Conservation (phyloP, 129 eudicot genomes). For the Pseudognaphalium luteoalbum region DNA sequence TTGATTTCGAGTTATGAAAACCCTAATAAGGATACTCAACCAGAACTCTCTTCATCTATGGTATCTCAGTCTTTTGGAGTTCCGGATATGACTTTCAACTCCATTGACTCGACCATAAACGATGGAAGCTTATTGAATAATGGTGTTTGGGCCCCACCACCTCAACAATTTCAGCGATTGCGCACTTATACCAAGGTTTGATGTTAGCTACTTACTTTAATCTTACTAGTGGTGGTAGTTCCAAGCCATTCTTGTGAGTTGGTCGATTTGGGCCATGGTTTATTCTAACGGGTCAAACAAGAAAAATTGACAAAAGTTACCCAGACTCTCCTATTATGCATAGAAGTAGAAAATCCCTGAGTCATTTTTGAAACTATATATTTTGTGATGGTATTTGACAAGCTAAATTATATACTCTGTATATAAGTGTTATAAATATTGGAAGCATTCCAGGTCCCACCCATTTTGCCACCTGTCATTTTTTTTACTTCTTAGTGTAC, state of each 20-base stretch:
- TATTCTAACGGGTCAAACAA: neutral
- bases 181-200: constrained; percentile 87
- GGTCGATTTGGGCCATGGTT: neutral
- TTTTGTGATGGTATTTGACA: neutral
- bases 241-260: neutral
- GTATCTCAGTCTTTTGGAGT: constrained; percentile 93
- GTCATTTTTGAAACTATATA: neutral
- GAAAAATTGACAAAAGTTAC: neutral
- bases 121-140: constrained; percentile 65
- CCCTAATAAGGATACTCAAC: constrained; percentile 67
- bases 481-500: neutral
- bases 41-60: constrained; percentile 82
- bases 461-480: neutral
- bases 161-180: constrained; percentile 67
- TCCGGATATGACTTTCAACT: constrained; percentile 84
- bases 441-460: neutral
- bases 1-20: constrained; percentile 60
- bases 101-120: constrained; percentile 73
- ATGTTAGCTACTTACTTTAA: constrained; percentile 1
- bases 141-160: constrained; percentile 79
- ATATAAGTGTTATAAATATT: too few species aligned
- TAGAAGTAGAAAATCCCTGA: neutral
- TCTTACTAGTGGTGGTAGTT: neutral
- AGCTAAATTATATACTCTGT: neutral
- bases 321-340: neutral